A percentile compares a stretch with the other conserved stretches of the same genome.
These are phyloP conservation scores for Torulaspora pretoriensis DNA, from an alignment of 1,139 yeast genomes.

Conservation along the genomic window DNA sequence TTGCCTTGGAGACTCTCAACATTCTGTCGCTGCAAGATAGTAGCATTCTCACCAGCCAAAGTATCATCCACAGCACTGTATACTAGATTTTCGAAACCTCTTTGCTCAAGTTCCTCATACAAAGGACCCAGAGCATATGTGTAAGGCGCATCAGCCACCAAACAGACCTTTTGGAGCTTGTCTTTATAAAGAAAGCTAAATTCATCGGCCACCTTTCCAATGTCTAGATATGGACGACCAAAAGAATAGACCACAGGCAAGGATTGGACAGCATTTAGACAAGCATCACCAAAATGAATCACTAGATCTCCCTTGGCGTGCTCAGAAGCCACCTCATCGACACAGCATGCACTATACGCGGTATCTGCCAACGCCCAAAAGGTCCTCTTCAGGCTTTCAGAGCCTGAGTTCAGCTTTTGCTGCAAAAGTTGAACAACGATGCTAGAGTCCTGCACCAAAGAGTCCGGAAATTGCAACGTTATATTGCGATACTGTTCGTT, in stretches of 20 bases:
- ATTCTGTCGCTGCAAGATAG: slow-evolving; percentile 40
- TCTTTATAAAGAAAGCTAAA: slow-evolving; percentile 43
- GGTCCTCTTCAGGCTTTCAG: slow-evolving; percentile 29
- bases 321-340: slow-evolving; percentile 94
- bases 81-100: slow-evolving; percentile 43
- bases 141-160: slow-evolving; percentile 69
- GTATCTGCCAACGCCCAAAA: slow-evolving; percentile 89
- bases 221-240: slow-evolving; percentile 58
- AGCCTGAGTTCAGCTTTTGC: slow-evolving; percentile 12
- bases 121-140: slow-evolving; percentile 43
- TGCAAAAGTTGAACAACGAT: slow-evolving; percentile 51
- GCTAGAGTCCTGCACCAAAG: slow-evolving; percentile 71
- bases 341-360: slow-evolving; percentile 91
- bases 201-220: slow-evolving; percentile 34
- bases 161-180: slow-evolving; percentile 42
- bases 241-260: slow-evolving; percentile 73
- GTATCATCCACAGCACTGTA: slow-evolving; percentile 49
- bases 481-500: slow-evolving; percentile 45
- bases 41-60: slow-evolving; percentile 32
- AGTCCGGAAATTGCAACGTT: slow-evolving; percentile 89
- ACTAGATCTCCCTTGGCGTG: slow-evolving; percentile 84
- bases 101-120: slow-evolving; percentile 36
- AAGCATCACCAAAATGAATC: slow-evolving; percentile 93
- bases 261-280: slow-evolving; percentile 71
- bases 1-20: slow-evolving; percentile 1